phyloP scores from a whole-genome alignment of 345 rosid species.

The Boechera retrofracta region DNA sequence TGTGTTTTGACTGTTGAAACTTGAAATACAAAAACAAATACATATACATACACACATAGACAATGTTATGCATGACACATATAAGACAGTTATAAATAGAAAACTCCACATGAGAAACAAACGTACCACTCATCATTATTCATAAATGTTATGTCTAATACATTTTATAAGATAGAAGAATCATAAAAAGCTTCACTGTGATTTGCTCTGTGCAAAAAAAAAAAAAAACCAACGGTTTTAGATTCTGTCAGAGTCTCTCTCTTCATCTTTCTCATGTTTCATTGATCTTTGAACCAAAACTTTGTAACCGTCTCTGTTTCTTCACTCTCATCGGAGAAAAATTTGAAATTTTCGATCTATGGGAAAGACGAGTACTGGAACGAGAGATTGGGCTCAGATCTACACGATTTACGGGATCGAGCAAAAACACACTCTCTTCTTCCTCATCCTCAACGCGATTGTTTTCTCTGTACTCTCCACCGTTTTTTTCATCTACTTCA shows the following conservation, averaged over 20 bases:
- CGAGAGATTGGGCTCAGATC: conserved; percentile 91
- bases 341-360: background rate
- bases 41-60: background rate
- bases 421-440: conserved; percentile 82
- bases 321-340: background rate
- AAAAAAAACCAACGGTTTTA: background rate
- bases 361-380: conserved; percentile 45
- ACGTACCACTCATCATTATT: background rate
- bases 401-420: conserved; percentile 90
- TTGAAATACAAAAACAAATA: conserved; percentile 6
- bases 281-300: background rate
- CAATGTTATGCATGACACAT: conserved; percentile 17
- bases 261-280: conserved; percentile 25
- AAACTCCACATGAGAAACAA: conserved; percentile 14
- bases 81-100: conserved; percentile 16
- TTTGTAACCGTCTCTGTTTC: conserved; percentile 34
- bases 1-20: conserved; percentile 28
- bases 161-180: too few species aligned
- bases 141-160: too few species aligned
- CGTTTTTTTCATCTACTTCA: conserved; percentile 73
- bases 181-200: conserved; percentile 16
- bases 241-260: conserved; percentile 41
- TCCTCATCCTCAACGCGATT: conserved; percentile 68
- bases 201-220: too few species aligned
- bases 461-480: conserved; percentile 70